Evolutionary conservation across 305 asterid genomes (phyloP).

Genomic region (Ilex paraguariensis): DNA sequence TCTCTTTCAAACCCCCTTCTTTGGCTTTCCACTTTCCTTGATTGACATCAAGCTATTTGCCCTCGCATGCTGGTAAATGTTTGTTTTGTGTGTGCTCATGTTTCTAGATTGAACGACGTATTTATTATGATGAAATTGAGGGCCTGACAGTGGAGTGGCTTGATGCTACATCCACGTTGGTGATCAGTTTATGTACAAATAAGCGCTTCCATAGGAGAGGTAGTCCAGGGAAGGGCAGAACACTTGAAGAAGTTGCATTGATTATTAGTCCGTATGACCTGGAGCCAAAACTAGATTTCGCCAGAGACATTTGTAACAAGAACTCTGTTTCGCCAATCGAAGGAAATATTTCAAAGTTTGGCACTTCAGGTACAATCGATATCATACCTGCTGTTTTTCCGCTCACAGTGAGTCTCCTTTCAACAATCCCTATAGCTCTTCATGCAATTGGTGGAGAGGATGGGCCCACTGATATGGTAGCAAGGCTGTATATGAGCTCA

Average conservation of each 20-base stretch:
- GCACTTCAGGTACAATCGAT: constrained; percentile 2
- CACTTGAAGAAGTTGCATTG: constrained; percentile 64
- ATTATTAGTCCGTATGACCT: constrained; percentile 41
- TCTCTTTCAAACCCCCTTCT: neutral
- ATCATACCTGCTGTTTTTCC: constrained; percentile 69
- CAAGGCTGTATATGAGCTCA: constrained; percentile 62
- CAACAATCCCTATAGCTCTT: constrained; percentile 64
- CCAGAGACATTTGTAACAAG: constrained; percentile 8
- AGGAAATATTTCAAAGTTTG: constrained; percentile 4
- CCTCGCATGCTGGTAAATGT: neutral
- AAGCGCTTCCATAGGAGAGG: constrained; percentile 41
- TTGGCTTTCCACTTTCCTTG: neutral
- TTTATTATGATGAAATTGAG: constrained; percentile 80
- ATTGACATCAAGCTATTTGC: too few species aligned
- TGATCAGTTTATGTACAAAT: constrained; percentile 42
- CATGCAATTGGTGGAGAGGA: constrained; percentile 78
- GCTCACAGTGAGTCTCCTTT: constrained; percentile 56
- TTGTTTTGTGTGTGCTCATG: constrained; percentile 6
- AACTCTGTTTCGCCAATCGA: constrained; percentile 4
- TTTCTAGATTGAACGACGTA: constrained; percentile 56
- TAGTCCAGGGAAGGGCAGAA: constrained; percentile 44
- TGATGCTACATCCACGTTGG: constrained; percentile 63
- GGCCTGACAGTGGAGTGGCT: constrained; percentile 83
- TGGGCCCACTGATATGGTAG: constrained; percentile 75
- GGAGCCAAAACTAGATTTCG: constrained; percentile 13